phyloP scores from a whole-genome alignment of 129 eudicot genomes.

The Smallanthus sonchifolius region DNA sequence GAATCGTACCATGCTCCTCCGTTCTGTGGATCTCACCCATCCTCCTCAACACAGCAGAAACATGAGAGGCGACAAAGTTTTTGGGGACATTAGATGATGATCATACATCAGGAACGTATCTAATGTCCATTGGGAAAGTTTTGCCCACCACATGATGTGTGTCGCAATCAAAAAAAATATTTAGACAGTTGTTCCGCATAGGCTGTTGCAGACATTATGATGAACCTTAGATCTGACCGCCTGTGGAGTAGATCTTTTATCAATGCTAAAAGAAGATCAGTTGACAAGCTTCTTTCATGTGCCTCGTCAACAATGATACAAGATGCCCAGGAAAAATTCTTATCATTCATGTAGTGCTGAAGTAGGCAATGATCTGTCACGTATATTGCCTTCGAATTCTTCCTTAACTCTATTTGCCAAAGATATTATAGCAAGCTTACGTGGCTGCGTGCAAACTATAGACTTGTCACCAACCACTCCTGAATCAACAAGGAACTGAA shows the following conservation, averaged over 20 bases:
- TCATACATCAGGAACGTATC: constrained; percentile 45
- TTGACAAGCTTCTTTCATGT: constrained; percentile 89
- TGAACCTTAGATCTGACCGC: constrained; percentile 66
- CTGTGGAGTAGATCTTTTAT: constrained; percentile 56
- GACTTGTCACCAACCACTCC: constrained; percentile 56
- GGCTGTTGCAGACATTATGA: constrained; percentile 95
- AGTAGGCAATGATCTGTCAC: no score
- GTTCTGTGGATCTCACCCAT: constrained; percentile 58
- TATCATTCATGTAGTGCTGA: constrained; percentile 79
- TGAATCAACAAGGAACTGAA: constrained; percentile 90
- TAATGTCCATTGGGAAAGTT: constrained; percentile 77
- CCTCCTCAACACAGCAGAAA: constrained; percentile 48
- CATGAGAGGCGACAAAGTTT: constrained; percentile 48
- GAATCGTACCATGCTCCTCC: constrained; percentile 66
- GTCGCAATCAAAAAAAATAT: constrained; percentile 62
- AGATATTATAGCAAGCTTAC: constrained; percentile 87
- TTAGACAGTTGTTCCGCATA: constrained; percentile 72
- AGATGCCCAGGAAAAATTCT: constrained; percentile 56
- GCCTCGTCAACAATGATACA: constrained; percentile 95
- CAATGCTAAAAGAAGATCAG: constrained; percentile 83
- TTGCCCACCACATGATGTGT: constrained; percentile 70
- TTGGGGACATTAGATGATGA: constrained; percentile 21
- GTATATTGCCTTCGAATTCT: no score
- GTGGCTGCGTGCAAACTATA: constrained; percentile 91
- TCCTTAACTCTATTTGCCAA: constrained; percentile 71